Percentiles rank a stretch among this genome's conserved stretches.
Evolutionary conservation across 306 rosid genomes (phyloP).

Genomic region (Cajanus cajan): DNA sequence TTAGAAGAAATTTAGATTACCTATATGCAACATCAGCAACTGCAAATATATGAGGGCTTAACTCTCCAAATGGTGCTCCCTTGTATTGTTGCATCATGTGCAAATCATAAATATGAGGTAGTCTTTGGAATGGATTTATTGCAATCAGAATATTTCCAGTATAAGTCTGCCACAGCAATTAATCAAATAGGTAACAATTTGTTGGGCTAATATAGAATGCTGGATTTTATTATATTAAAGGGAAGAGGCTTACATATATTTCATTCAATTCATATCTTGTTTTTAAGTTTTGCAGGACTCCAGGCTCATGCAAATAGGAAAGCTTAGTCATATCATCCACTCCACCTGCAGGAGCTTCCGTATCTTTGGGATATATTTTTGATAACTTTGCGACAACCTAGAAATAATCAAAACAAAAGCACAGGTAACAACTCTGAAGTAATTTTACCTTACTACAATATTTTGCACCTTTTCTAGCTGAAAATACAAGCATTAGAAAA

Average conservation of each 20-base stretch:
- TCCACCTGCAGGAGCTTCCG: constrained; percentile 94
- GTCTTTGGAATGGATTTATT: constrained; percentile 96
- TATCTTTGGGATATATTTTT: constrained; percentile 79
- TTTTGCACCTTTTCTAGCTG: background rate
- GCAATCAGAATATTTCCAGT: constrained; percentile 98
- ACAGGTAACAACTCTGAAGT: constrained; percentile 16
- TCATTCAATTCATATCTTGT: constrained; percentile 91
- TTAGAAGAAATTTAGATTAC: constrained; percentile 41
- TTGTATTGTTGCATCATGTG: constrained; percentile 99
- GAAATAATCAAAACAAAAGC: constrained; percentile 28
- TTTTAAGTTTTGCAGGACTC: constrained; percentile 90
- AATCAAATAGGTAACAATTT: constrained; percentile 12
- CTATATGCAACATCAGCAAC: constrained; percentile 99
- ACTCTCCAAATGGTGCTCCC: constrained; percentile 96
- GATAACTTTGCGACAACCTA: constrained; percentile 70
- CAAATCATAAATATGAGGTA: constrained; percentile 81
- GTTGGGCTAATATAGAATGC: constrained; percentile 12
- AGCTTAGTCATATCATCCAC: constrained; percentile 99
- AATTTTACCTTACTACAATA: background rate
- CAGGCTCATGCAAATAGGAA: constrained; percentile 97
- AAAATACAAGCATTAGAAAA: constrained; percentile 1
- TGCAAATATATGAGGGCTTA: constrained; percentile 98
- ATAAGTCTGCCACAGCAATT: constrained; percentile 69
- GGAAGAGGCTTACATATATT: constrained; percentile 66
- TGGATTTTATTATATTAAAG: constrained; percentile 21